Evolutionary conservation across 2,329 filamentous ascomycete species (phyloP).

Genomic region (Emmonsia crescens): DNA sequence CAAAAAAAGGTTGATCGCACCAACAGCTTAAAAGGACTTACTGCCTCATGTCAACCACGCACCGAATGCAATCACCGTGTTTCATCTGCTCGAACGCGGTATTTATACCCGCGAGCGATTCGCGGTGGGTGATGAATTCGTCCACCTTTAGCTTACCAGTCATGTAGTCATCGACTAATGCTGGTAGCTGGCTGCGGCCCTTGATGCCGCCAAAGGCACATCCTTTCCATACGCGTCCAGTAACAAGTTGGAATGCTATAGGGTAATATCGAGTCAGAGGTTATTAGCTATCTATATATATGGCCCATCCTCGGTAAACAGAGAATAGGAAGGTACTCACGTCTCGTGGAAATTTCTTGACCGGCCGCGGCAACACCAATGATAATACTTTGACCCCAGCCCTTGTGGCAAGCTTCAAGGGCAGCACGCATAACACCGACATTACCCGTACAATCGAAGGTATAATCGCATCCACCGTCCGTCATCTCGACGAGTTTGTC

Average conservation of each 20-base stretch:
- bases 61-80: conserved; percentile 90
- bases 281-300: neutral
- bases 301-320: neutral
- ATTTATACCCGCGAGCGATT: conserved; percentile 75
- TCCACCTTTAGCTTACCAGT: conserved; percentile 88
- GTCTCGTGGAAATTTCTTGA: conserved; percentile 87
- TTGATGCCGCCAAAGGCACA: conserved; percentile 98
- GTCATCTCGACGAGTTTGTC: conserved; percentile 96
- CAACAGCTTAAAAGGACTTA: conserved; percentile 3
- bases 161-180: conserved; percentile 81
- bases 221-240: conserved; percentile 93
- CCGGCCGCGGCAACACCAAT: conserved; percentile 95
- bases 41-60: conserved; percentile 61
- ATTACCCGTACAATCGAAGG: conserved; percentile 97
- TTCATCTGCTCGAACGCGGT: conserved; percentile 89
- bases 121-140: conserved; percentile 97
- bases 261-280: neutral
- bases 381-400: conserved; percentile 95
- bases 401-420: conserved; percentile 97
- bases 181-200: conserved; percentile 82
- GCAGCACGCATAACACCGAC: conserved; percentile 92
- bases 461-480: conserved; percentile 96
- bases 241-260: conserved; percentile 93
- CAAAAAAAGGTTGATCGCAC: neutral
- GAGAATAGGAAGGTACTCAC: conserved; percentile 47